Base-by-base conservation (phyloP, 768 basidiomycete species). In the Scleroderma citrinum region DNA sequence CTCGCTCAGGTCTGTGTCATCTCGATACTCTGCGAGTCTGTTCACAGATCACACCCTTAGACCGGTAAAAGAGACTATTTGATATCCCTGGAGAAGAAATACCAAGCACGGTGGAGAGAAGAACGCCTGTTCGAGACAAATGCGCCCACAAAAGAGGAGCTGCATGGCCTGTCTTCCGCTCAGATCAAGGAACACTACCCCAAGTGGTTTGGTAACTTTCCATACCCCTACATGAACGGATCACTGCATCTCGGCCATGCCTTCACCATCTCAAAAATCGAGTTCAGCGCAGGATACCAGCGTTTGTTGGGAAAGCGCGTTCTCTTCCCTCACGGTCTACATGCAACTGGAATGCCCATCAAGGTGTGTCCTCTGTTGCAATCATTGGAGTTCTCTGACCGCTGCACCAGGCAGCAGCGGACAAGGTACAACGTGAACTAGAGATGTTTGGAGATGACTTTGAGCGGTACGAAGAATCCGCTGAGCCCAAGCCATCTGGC, bases 331-430 rank as follows among this genome's bases (percentile, higher is more conserved):
- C 87, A 94, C 61, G 96, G 91, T 42, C 89, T 96, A 69, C 96
- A 99, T 71, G 90, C 88, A 59, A 99, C 96, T 5, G 96, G 96
- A 30, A 88, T 99, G 92, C 96, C 96, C 34, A 99, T 99, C 76
- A 98, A 97, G 81, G 95, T 91, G 53, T 51, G 85, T 71, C 8
- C 52, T 7, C 30, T 14, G 19, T 23, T 1, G 7, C 13, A 20
- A 20, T 16, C 21, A 26, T 3, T 29, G 26, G 26, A 29, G 4
- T 8, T 29, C 26, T 4, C 11, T 36, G 16, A 39, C 50, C 37
- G 52, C 7, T 16, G 13, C 23, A 38, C 39, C 31, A 97, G 95
- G 86, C 96, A 7, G 85, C 94, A n/a, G 76, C 95, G 8, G 96
- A 99, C 76, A 99, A 97, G 68, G 87, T 99, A 49, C 85, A 94